Evolutionary conservation across 352 stramenopile species (phyloP), one percentile per base, ranked within the genome.

Genomic region (Lagenidium giganteum): DNA sequence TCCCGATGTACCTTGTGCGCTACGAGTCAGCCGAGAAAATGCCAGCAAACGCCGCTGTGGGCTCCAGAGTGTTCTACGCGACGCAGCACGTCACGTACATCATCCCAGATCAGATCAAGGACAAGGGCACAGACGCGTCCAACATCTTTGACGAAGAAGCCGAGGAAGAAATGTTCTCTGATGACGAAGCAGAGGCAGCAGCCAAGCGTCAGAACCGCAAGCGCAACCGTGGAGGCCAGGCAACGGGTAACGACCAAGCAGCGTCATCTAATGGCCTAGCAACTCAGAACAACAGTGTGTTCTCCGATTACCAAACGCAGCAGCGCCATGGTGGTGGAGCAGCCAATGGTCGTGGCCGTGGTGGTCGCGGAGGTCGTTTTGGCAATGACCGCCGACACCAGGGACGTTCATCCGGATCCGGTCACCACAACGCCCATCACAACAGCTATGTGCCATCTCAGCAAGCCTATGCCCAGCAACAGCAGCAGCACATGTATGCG

Each of bases 101-200:
- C 42, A 46, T 70, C n/a, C 67, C 73, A 1, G 70, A 80, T 30
- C 38, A 68, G 2, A 78, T 85, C 43, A 67, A 73, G 46, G 61
- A 78, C 48, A 88, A 86, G 32, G 75, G 75, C 22, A 77, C 75
- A 11, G 75, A 88, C 37, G 75, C 75, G 8, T 87, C 75, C 27
- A 86, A 88, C 36, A 49, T 85, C 47, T 88, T 77, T 46, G 75
- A 88, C 28, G 75, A 88, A 68, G 75, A 88, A 27, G 58, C 54
- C 4, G 73, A 84, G 18, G 72, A 88, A 18, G 42, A 48, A 0
- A 63, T 74, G 6, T 88, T 70, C 52, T 88, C 75, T 14, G 75
- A 88, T 47, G 75, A 88, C 40, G 75, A 88, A 46, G 65, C 65
- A 1, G 75, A 88, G 35, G 66, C 71, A 0, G 64, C 57, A 3